These are phyloP conservation scores for Oryza longistaminata DNA, from an alignment of 176 grass and related monocot species.

Conservation along the genomic window DNA sequence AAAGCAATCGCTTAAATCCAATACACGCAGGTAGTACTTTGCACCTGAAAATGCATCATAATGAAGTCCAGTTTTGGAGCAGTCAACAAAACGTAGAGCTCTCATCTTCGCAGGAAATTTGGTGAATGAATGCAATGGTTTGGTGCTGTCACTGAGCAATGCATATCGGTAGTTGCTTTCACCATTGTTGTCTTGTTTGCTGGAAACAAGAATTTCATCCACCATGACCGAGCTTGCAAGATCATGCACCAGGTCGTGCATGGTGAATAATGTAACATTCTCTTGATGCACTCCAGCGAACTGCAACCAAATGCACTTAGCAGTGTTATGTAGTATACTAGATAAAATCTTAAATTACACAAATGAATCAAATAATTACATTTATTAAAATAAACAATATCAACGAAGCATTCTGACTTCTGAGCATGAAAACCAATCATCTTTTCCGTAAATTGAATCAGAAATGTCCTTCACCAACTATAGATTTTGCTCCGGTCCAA, in stretches of 20 bases:
- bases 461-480: too few species aligned
- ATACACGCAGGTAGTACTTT: neutral
- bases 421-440: too few species aligned
- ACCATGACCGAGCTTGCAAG: slow-evolving; percentile 6
- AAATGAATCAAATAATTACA: too few species aligned
- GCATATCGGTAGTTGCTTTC: neutral
- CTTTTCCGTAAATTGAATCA: too few species aligned
- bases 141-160: neutral
- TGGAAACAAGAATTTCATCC: neutral
- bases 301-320: too few species aligned
- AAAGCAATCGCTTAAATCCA: slow-evolving; percentile 12
- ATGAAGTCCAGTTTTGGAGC: neutral
- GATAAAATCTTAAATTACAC: too few species aligned
- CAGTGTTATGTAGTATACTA: too few species aligned
- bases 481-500: too few species aligned
- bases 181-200: neutral
- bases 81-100: neutral
- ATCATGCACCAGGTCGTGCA: slow-evolving; percentile 39
- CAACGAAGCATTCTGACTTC: too few species aligned
- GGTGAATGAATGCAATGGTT: neutral
- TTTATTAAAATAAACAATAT: too few species aligned
- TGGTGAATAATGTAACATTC: neutral
- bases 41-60: neutral
- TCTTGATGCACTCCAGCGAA: neutral
- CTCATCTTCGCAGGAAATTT: neutral